A percentile compares a stretch with the other conserved stretches of the same genome.
These are phyloP conservation scores for Spinellus fusiger DNA, from an alignment of 192 early-diverging fungal species.

Conservation along the genomic window DNA sequence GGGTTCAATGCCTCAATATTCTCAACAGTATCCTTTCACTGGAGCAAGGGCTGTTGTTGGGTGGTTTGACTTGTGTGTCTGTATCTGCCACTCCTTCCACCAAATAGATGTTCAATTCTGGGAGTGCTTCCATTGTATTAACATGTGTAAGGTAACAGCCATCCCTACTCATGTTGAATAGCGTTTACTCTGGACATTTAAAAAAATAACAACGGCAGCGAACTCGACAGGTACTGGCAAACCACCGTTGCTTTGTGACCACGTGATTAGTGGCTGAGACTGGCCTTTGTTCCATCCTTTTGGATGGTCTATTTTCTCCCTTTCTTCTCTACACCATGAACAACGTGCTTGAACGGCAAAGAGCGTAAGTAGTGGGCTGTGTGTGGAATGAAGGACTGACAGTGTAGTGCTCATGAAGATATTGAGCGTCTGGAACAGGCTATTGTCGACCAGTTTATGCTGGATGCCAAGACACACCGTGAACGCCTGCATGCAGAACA, in stretches of 20 bases:
- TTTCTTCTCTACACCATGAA: conserved; percentile 36
- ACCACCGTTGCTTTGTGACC: neutral
- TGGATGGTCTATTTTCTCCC: neutral
- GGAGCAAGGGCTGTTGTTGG: conserved; percentile 20
- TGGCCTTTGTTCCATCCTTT: neutral
- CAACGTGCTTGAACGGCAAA: conserved; percentile 65
- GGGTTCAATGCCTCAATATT: too few species aligned
- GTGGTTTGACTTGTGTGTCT: conserved; percentile 10
- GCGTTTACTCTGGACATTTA: neutral
- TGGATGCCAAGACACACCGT: conserved; percentile 72
- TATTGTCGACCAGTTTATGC: conserved; percentile 73
- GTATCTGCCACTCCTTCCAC: neutral
- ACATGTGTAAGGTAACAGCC: neutral
- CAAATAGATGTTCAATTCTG: conserved; percentile 15
- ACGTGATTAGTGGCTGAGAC: neutral
- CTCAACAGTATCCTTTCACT: conserved; percentile 47
- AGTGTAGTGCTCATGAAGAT: conserved; percentile 70
- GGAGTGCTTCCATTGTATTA: conserved; percentile 13
- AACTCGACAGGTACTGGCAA: neutral
- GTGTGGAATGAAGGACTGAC: neutral
- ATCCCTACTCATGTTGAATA: neutral
- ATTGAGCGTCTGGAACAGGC: conserved; percentile 90
- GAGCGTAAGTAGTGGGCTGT: conserved; percentile 24
- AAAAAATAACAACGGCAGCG: neutral
- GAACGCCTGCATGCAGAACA: conserved; percentile 81